Percentiles rank a stretch among this genome's conserved stretches.
Conservation (phyloP, 306 rosid species). For the Lagenaria siceraria region DNA sequence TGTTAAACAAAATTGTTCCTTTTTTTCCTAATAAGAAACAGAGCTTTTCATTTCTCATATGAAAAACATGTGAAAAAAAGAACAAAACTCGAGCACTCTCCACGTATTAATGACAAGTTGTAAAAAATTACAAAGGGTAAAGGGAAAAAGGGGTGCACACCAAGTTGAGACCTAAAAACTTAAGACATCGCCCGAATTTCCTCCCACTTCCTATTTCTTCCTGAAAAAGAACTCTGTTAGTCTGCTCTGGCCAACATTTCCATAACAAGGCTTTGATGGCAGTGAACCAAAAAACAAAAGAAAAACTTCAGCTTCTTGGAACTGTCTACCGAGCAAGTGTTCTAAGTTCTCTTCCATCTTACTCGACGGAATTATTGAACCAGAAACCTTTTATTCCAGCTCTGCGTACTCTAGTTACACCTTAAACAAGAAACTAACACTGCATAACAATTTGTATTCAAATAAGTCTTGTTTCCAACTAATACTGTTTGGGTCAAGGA, state of each 20-base stretch:
- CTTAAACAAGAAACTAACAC: background rate
- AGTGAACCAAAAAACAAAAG: background rate
- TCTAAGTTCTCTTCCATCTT: background rate
- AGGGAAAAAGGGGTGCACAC: background rate
- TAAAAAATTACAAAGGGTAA: background rate
- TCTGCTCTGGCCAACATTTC: background rate
- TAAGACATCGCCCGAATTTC: background rate
- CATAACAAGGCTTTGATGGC: background rate
- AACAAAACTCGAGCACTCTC: background rate
- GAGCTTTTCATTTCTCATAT: background rate
- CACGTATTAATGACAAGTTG: background rate
- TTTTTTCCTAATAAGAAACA: background rate
- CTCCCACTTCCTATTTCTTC: background rate
- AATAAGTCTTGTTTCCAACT: conserved; percentile 20
- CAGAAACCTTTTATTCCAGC: background rate
- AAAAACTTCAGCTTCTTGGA: background rate
- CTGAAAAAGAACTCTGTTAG: background rate
- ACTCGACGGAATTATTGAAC: background rate
- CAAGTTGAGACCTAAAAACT: background rate
- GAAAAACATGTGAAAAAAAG: background rate
- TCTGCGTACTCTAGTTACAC: conserved; percentile 1
- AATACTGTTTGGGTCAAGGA: conserved; percentile 26
- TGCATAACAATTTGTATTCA: background rate
- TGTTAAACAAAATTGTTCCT: background rate
- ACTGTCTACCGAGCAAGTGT: background rate